phyloP scores from a whole-genome alignment of 208 protist genomes.

The Crithidia mellificae region DNA sequence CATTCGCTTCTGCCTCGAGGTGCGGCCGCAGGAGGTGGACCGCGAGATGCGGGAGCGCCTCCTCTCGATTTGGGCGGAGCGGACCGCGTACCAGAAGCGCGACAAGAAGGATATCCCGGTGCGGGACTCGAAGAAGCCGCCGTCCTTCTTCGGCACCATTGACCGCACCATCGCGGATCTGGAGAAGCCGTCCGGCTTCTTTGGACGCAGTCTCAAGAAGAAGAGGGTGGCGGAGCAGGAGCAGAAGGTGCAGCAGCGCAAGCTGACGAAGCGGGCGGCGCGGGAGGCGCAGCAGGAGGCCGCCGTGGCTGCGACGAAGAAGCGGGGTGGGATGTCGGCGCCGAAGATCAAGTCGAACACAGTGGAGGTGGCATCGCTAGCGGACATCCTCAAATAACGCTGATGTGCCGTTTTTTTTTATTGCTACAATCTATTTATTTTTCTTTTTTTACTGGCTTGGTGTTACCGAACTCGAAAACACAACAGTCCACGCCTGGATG shows the following conservation, averaged over 20 bases:
- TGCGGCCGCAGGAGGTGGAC: slow-evolving; percentile 62
- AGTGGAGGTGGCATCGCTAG: slow-evolving; percentile 65
- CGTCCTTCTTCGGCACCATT: slow-evolving; percentile 69
- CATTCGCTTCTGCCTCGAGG: slow-evolving; percentile 69
- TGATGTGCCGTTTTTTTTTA: too few relatives aligned
- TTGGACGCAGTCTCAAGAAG: slow-evolving; percentile 75
- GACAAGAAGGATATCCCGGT: slow-evolving; percentile 70
- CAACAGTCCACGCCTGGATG: too few relatives aligned
- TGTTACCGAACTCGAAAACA: too few relatives aligned
- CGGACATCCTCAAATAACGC: slow-evolving; percentile 55
- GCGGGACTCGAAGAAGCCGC: slow-evolving; percentile 54
- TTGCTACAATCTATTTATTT: too few relatives aligned
- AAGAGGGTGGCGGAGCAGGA: slow-evolving; percentile 54
- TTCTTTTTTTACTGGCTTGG: too few relatives aligned
- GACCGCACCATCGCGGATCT: slow-evolving; percentile 72
- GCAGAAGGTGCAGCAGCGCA: slow-evolving; percentile 48
- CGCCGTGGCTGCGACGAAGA: slow-evolving; percentile 38
- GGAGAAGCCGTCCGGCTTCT: slow-evolving; percentile 58
- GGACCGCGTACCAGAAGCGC: slow-evolving; percentile 75
- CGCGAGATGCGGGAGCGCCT: slow-evolving; percentile 60
- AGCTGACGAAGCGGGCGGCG: slow-evolving; percentile 54
- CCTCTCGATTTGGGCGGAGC: slow-evolving; percentile 70
- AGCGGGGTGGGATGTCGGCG: slow-evolving; percentile 11
- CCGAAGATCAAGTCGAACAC: slow-evolving; percentile 18
- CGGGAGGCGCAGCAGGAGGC: slow-evolving; percentile 49